phyloP scores from a whole-genome alignment of 1,284 basidiomycete species.

The Irpex sp. region DNA sequence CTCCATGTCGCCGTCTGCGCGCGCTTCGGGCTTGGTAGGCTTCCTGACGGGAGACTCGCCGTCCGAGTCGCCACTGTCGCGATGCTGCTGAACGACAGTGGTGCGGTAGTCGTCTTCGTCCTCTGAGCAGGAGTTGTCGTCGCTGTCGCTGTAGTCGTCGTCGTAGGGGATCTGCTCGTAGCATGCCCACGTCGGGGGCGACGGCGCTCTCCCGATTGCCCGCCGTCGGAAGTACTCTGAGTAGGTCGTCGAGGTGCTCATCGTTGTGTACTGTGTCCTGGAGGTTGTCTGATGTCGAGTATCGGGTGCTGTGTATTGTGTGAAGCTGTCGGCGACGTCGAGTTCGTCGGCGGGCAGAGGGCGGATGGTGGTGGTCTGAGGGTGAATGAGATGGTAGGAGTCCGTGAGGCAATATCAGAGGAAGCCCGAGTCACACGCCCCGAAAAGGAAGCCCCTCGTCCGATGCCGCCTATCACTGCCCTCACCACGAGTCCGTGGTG shows the following conservation, averaged over 20 bases:
- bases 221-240: conserved; percentile 63
- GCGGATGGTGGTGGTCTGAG: conserved; percentile 25
- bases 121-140: conserved; percentile 59
- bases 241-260: conserved; percentile 23
- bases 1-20: conserved; percentile 53
- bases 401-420: conserved; percentile 12
- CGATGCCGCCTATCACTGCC: conserved; percentile 9
- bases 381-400: conserved; percentile 11
- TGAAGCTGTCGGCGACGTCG: background rate
- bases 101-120: conserved; percentile 61
- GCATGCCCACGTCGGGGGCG: conserved; percentile 80
- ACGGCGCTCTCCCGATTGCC: conserved; percentile 71
- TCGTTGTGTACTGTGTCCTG: conserved; percentile 13
- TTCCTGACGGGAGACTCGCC: conserved; percentile 25
- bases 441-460: conserved; percentile 15
- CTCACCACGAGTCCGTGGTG: conserved; percentile 3
- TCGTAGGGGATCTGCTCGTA: conserved; percentile 79
- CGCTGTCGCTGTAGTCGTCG: conserved; percentile 40
- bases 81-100: background rate
- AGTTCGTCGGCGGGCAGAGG: too few species aligned
- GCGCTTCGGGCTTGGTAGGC: conserved; percentile 34
- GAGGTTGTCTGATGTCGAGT: background rate
- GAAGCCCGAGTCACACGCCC: conserved; percentile 21
- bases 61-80: conserved; percentile 23
- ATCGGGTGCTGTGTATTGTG: background rate